Base-by-base conservation (phyloP, 352 stramenopile genomes). In the Globisporangium ultimum region DNA sequence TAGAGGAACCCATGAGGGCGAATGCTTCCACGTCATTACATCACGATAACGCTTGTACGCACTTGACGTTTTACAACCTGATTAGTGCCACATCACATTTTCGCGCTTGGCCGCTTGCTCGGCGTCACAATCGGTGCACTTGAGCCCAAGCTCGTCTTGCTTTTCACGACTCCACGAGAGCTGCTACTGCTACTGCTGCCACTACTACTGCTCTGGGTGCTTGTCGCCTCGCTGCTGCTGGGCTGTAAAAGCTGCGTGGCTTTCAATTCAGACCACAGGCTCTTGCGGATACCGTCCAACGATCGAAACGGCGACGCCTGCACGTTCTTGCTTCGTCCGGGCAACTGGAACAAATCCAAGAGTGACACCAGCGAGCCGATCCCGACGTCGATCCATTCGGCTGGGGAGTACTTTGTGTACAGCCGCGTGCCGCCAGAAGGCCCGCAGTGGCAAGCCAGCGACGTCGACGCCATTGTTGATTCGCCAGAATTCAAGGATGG, bases 321-420 rank as follows among this genome's bases (percentile, higher is more conserved):
- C 13, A 79, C 48, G 13, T 47, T 54, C 21, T 70, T 53, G 13
- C 61, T 63, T 21, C 55, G 50, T 28, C 64, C 64, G 14, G 78
- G 69, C 12, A 91, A 61, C 49, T 81, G 64, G 40, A 82, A 84
- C 17, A 91, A 52, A 54, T 93, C 83, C 4, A 92, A 48, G 2
- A 95, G 53, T 0, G 83, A 78, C 2, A 87, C 40, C 28, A 88
- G 53, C 18, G 74, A 76, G 2, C 79, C 83, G 6, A 85, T 73
- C 0, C 85, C 85, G 14, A 95, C 83, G 28, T 90, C 80, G 32
- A 58, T 76, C 79, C 81, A 95, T 34, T 80, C 76, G 9, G 61
- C 66, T 8, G 82, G 81, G 0, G 79, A 78, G 32, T 88, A 94
- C 62, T 92, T 91, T 41, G 71, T 65, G 36, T 86, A 85, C 15